A percentile compares a stretch with the other conserved stretches of the same genome.
Conservation (phyloP, 2,329 filamentous ascomycete species). For the Penicillium occitanis region DNA sequence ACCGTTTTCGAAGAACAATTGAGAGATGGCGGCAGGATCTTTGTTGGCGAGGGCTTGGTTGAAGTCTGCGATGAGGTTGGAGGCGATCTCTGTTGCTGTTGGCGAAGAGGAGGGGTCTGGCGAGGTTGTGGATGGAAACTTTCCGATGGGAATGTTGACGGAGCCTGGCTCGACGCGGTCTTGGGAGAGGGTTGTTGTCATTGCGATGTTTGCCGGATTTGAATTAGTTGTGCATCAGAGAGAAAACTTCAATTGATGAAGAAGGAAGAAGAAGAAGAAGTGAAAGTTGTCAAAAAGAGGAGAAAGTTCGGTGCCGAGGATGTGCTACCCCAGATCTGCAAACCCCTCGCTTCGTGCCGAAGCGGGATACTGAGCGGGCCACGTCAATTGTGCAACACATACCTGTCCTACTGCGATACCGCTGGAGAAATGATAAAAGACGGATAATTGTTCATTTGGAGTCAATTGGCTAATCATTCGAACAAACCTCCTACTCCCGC, state of each 20-base stretch:
- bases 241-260: neutral
- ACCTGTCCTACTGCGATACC: too few species aligned
- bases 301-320: neutral
- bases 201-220: neutral
- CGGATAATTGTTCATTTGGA: too few species aligned
- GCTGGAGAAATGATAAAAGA: too few species aligned
- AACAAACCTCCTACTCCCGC: too few species aligned
- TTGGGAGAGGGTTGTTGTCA: slow-evolving; percentile 34
- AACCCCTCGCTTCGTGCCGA: neutral
- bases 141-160: slow-evolving; percentile 50
- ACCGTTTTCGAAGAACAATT: slow-evolving; percentile 52
- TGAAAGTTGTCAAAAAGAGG: neutral
- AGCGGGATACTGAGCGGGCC: neutral
- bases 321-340: neutral
- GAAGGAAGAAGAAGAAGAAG: neutral
- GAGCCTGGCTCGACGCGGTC: slow-evolving; percentile 55
- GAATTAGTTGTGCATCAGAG: neutral
- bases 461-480: too few species aligned
- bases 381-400: too few species aligned
- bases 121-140: slow-evolving; percentile 42
- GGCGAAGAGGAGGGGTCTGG: slow-evolving; percentile 37
- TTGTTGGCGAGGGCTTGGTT: slow-evolving; percentile 40
- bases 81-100: slow-evolving; percentile 38
- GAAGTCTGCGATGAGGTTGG: slow-evolving; percentile 38
- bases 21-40: slow-evolving; percentile 36